Percentiles rank a stretch among this genome's conserved stretches.
phyloP scores from a whole-genome alignment of 1,284 basidiomycete genomes.

The Coriolopsis trogii region DNA sequence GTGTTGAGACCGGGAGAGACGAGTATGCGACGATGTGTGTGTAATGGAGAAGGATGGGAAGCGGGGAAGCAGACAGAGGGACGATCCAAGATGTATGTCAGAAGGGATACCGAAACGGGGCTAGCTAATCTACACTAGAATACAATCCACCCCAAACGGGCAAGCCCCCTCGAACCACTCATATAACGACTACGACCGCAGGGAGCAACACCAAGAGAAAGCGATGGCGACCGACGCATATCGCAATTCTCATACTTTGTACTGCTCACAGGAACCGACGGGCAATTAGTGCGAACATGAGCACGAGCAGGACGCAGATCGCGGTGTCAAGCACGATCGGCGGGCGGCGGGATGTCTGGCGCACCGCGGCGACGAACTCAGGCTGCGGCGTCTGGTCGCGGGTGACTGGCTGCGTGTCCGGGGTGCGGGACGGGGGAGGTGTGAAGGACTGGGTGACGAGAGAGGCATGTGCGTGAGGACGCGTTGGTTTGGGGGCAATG shows the following conservation, averaged over 20 bases:
- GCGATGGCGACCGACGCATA: not conserved
- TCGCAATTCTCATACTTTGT: not conserved
- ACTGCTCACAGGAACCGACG: constrained; percentile 53
- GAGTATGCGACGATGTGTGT: too few species aligned
- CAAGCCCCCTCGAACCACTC: not conserved
- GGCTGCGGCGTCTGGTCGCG: constrained; percentile 19
- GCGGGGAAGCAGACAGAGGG: not conserved
- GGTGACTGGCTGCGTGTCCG: constrained; percentile 10
- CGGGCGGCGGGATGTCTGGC: constrained; percentile 41
- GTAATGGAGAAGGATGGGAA: too few species aligned
- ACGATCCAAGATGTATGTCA: not conserved
- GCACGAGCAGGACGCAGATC: constrained; percentile 67
- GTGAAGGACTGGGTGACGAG: constrained; percentile 26
- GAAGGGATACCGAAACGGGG: constrained; percentile 1
- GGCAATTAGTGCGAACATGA: constrained; percentile 64
- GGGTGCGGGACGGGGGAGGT: constrained; percentile 20
- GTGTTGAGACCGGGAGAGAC: too few species aligned
- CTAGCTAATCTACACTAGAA: constrained; percentile 16
- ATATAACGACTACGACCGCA: not conserved
- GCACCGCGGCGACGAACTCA: constrained; percentile 22
- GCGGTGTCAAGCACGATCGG: constrained; percentile 68
- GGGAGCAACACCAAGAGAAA: not conserved
- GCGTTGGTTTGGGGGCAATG: constrained; percentile 31
- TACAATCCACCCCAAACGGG: constrained; percentile 11
- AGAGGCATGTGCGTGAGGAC: constrained; percentile 28